phyloP scores from a whole-genome alignment of 495 filamentous ascomycete genomes.

The Cercophora scortea region DNA sequence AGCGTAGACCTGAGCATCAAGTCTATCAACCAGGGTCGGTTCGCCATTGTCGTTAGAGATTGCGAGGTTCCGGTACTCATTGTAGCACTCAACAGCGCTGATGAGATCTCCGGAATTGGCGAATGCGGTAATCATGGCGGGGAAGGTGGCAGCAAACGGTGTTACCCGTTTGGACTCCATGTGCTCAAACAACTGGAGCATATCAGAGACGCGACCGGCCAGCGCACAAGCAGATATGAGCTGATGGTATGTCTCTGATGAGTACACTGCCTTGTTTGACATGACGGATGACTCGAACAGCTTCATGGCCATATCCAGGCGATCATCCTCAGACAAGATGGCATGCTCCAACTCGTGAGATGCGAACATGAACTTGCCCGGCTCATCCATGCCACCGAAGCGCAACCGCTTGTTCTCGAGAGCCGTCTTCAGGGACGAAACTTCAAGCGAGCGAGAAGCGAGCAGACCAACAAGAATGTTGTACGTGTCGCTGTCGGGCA shows the following conservation, averaged over 20 bases:
- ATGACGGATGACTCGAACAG: conserved; percentile 69
- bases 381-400: conserved; percentile 79
- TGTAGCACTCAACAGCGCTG: conserved; percentile 91
- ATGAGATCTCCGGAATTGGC: conserved; percentile 68
- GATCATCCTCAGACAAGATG: conserved; percentile 77
- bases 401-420: conserved; percentile 70
- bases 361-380: conserved; percentile 81
- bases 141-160: conserved; percentile 73
- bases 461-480: conserved; percentile 76
- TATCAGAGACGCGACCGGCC: conserved; percentile 68
- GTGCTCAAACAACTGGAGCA: conserved; percentile 81
- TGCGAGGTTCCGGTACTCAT: conserved; percentile 81
- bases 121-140: conserved; percentile 88
- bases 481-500: conserved; percentile 78
- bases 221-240: conserved; percentile 81
- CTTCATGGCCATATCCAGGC: conserved; percentile 72
- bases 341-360: conserved; percentile 77
- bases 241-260: conserved; percentile 64
- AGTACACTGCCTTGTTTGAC: conserved; percentile 50
- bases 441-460: conserved; percentile 67
- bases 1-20: conserved; percentile 80
- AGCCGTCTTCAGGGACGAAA: conserved; percentile 55
- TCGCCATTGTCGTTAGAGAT: conserved; percentile 72
- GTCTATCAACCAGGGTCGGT: conserved; percentile 59
- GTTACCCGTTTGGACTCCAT: conserved; percentile 71